Base-by-base conservation (phyloP, 768 basidiomycete genomes). In the Serendipita sp. region DNA sequence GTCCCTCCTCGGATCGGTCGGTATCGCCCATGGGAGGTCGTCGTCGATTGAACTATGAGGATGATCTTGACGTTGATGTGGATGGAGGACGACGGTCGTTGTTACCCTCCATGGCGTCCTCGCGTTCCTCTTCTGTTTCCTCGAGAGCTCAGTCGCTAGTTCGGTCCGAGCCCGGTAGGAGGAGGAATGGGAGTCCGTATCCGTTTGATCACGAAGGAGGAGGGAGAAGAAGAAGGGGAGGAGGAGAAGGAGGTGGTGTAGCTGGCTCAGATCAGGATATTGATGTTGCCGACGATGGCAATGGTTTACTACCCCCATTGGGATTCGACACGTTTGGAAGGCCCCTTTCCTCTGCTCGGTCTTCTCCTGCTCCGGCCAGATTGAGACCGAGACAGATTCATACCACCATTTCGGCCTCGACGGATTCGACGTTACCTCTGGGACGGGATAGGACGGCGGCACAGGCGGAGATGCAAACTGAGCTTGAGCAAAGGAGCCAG, bases 361-460 rank as follows among this genome's bases (percentile, higher is more conserved):
- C 52, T 32, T 11, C 32, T 54, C 30, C 52, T 13, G 10, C 52
- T 11, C 13, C 52, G 13, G 16, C 23, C 11, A 15, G 52, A 10
- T 35, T 51, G 28, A 23, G 18, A 11, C 52, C 52, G 23, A 23
- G 56, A n/a, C 56, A 60, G 34, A 34, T 60, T n/a, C 56, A 60
- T n/a, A 60, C 56, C 16, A 60, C 56, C 4, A n/a, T 60, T 23
- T 60, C 56, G 30, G 34, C 56, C 28, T 60, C 56, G 56, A 60
- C 56, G 30, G 56, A 60, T 38, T 60, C 56, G 56, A 60, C 56
- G 28, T 60, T 60, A 30, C 56, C 56, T 8, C 23, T 38, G 56
- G 34, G 56, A 30, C 18, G 56, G n/a, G 56, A 38, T n/a, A 10
- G 36, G n/a, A 60, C 56, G 18, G 36, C 56, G 5, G 48, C 48